A percentile compares a stretch with the other conserved stretches of the same genome.
Evolutionary conservation across 2,329 filamentous ascomycete species (phyloP).

Genomic region (Tetracladium maxilliforme): DNA sequence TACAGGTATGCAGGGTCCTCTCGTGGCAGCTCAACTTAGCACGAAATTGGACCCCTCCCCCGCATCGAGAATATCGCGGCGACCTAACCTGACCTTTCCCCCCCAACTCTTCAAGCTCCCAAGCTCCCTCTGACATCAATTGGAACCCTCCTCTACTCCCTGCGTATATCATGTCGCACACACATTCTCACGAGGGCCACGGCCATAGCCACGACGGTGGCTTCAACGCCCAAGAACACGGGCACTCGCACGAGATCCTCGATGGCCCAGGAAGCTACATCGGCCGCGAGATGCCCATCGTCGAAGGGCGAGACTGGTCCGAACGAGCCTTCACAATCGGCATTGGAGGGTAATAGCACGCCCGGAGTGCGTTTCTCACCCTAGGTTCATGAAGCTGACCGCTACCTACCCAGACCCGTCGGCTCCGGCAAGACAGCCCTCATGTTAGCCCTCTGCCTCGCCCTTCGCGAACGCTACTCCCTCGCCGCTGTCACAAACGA

Average conservation of each 20-base stretch:
- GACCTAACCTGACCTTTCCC: no score
- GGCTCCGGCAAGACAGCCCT: constrained; percentile 95
- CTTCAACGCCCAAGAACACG: constrained; percentile 56
- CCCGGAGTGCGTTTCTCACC: constrained; percentile 1
- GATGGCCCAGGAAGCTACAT: constrained; percentile 85
- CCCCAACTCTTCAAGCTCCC: no score
- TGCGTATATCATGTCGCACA: constrained; percentile 22
- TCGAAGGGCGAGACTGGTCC: constrained; percentile 75
- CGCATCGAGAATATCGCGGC: no score
- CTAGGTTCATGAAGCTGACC: no score
- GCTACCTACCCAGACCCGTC: no score
- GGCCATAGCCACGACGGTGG: constrained; percentile 33
- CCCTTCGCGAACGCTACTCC: constrained; percentile 65
- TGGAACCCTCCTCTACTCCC: neutral
- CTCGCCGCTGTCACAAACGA: constrained; percentile 97
- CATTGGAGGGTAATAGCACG: constrained; percentile 96
- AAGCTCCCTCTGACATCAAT: neutral
- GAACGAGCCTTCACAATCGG: constrained; percentile 90
- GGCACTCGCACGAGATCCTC: constrained; percentile 91
- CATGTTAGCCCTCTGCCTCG: constrained; percentile 84
- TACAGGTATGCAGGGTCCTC: no score
- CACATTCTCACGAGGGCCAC: constrained; percentile 38
- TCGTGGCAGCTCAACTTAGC: no score
- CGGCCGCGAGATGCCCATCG: constrained; percentile 83
- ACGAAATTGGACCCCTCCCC: no score